Conservation (phyloP, 179 eudicot genomes). For the Beta corolliflora region DNA sequence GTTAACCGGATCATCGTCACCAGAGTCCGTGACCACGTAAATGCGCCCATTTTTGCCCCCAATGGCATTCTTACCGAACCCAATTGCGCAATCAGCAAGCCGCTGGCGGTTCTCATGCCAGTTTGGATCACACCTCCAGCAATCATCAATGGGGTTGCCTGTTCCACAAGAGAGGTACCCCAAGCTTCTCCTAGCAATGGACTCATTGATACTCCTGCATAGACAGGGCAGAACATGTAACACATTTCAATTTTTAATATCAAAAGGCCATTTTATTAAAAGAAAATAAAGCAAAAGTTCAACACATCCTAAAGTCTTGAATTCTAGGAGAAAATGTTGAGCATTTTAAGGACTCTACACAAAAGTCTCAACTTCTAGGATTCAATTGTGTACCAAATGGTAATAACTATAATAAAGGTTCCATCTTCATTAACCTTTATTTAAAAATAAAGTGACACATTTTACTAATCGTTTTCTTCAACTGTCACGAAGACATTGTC, state of each 20-base stretch:
- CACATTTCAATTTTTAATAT: not conserved
- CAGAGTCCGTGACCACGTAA: conserved; percentile 63
- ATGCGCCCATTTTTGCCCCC: conserved; percentile 69
- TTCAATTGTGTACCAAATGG: not conserved
- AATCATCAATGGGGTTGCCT: conserved; percentile 81
- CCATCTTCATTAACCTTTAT: not conserved
- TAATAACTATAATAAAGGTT: not conserved
- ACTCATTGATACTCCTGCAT: conserved; percentile 55
- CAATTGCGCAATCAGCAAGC: conserved; percentile 73
- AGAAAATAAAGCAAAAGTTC: not conserved
- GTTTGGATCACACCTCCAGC: conserved; percentile 75
- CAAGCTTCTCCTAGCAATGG: conserved; percentile 54
- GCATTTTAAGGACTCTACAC: not conserved
- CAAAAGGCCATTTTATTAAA: not conserved
- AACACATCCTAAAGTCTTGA: not conserved
- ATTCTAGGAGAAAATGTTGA: not conserved
- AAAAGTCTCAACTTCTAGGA: not conserved
- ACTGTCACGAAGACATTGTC: too few relatives aligned
- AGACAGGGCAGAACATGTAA: not conserved
- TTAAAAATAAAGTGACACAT: not conserved
- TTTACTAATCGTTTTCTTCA: not conserved
- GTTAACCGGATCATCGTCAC: conserved; percentile 55
- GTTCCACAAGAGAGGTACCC: conserved; percentile 68
- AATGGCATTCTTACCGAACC: conserved; percentile 66
- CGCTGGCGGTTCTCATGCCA: conserved; percentile 73